Percentiles rank a stretch among this genome's conserved stretches.
These are phyloP conservation scores for Vairimorpha apis DNA, from an alignment of 371 early-diverging fungal species.

Conservation along the genomic window DNA sequence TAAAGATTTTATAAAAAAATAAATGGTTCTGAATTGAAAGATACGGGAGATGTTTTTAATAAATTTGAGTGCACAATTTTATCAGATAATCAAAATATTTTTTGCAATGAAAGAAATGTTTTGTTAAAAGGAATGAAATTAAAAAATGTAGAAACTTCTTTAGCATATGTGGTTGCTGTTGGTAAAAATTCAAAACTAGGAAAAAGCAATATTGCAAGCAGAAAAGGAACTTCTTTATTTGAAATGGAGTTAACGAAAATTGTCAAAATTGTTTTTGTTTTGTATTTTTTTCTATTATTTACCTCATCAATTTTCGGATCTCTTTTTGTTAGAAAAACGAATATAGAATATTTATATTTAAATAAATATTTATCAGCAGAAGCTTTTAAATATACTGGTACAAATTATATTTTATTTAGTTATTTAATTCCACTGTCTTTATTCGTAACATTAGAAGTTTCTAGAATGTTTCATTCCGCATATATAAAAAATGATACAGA, in stretches of 20 bases:
- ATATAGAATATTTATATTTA: conserved; percentile 42
- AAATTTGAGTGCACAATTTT: conserved; percentile 46
- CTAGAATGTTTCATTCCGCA: conserved; percentile 66
- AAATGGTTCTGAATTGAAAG: conserved; percentile 20
- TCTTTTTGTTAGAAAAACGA: conserved; percentile 36
- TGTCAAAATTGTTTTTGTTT: conserved; percentile 43
- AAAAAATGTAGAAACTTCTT: conserved; percentile 75
- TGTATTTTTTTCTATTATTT: conserved; percentile 58
- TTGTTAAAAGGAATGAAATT: conserved; percentile 78
- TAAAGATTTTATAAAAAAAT: conserved; percentile 23
- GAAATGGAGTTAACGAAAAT: conserved; percentile 39
- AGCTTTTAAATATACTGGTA: conserved; percentile 47
- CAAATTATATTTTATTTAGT: conserved; percentile 62
- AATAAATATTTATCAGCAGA: conserved; percentile 6
- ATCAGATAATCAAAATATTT: conserved; percentile 49
- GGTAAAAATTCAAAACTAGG: conserved; percentile 79
- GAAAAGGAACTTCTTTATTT: conserved; percentile 48
- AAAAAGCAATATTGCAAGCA: conserved; percentile 71
- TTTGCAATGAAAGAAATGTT: conserved; percentile 72
- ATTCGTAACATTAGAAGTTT: conserved; percentile 78
- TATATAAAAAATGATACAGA: conserved; percentile 67
- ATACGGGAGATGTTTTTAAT: conserved; percentile 41
- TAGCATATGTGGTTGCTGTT: conserved; percentile 75
- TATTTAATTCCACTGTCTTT: conserved; percentile 83
- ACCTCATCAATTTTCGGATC: conserved; percentile 50